phyloP scores from a whole-genome alignment of 257 asterid species.

The Nicotiana obtusifolia region DNA sequence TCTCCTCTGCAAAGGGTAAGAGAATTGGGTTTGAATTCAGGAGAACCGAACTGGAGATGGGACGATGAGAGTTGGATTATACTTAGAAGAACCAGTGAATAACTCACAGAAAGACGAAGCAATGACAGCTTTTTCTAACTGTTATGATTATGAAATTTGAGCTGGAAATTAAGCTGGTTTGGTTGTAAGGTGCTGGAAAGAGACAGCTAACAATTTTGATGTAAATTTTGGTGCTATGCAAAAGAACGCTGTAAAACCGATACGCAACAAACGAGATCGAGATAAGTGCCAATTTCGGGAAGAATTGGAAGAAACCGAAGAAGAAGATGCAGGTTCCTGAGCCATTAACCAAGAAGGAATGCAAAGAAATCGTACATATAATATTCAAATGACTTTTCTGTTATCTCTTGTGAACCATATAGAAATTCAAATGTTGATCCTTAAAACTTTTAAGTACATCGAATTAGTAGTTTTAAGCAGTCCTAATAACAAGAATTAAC shows the following conservation, averaged over 20 bases:
- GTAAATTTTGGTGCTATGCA: background rate
- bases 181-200: no score
- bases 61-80: slow-evolving; percentile 47
- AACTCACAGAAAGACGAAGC: background rate
- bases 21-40: slow-evolving; percentile 19
- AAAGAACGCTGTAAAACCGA: background rate
- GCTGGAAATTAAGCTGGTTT: no score
- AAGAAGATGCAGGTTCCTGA: background rate
- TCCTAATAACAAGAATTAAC: no score
- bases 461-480: no score
- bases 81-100: slow-evolving; percentile 29
- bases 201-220: background rate
- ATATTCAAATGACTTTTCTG: background rate
- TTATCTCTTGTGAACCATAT: background rate
- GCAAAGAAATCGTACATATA: background rate
- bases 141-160: background rate
- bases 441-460: background rate
- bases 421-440: background rate
- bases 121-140: background rate
- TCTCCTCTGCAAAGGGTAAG: slow-evolving; percentile 22
- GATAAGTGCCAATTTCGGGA: no score
- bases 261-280: no score
- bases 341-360: background rate
- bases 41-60: slow-evolving; percentile 28
- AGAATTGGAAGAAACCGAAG: no score